These are phyloP conservation scores for Quillaja saponaria DNA, from an alignment of 306 rosid genomes.

Conservation along the genomic window DNA sequence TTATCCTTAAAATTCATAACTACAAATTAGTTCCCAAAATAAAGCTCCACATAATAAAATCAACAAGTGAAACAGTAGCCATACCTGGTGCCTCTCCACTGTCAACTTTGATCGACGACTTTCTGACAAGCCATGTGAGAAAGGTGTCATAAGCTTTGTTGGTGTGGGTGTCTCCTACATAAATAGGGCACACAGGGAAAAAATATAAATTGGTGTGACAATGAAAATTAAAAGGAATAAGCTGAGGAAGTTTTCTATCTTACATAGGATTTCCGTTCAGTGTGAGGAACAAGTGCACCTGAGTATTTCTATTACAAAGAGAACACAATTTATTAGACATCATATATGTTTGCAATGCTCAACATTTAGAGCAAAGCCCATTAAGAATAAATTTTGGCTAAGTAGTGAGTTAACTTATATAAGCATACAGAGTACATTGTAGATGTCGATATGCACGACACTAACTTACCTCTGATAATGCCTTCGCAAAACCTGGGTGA, in stretches of 20 bases:
- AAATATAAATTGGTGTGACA: not conserved
- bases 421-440: no score
- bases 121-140: constrained; percentile 64
- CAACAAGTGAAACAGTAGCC: constrained; percentile 26
- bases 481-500: constrained; percentile 58
- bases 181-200: no score
- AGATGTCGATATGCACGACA: constrained; percentile 12
- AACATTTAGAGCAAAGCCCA: no score
- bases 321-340: not conserved
- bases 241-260: constrained; percentile 32
- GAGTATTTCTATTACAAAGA: constrained; percentile 60
- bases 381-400: no score
- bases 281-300: constrained; percentile 48
- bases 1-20: not conserved
- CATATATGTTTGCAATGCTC: not conserved
- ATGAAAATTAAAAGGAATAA: constrained; percentile 18
- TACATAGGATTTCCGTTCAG: constrained; percentile 70
- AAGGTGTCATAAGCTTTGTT: constrained; percentile 61
- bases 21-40: constrained; percentile 15
- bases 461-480: constrained; percentile 69
- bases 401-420: no score
- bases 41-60: constrained; percentile 18
- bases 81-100: constrained; percentile 85
- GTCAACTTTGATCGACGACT: constrained; percentile 73
- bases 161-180: constrained; percentile 95